phyloP scores from a whole-genome alignment of 1,139 yeast species.

The Lodderomyces elongisporus region DNA sequence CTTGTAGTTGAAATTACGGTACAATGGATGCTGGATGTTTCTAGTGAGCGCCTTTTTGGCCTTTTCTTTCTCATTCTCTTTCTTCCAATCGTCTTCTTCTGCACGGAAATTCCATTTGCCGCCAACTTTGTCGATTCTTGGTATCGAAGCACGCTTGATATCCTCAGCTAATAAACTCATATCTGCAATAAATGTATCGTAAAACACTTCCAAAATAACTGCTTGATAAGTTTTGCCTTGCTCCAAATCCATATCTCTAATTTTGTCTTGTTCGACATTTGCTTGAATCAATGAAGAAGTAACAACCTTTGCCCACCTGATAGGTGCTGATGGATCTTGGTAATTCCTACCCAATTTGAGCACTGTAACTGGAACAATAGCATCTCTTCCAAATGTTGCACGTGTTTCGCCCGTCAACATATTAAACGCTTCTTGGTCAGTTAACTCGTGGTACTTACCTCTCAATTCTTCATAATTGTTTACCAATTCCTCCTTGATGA shows the following conservation, averaged over 20 bases:
- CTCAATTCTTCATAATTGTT: conserved; percentile 85
- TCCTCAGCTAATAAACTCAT: conserved; percentile 68
- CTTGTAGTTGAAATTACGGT: conserved; percentile 71
- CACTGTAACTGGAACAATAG: conserved; percentile 74
- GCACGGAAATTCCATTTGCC: conserved; percentile 80
- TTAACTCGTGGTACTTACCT: conserved; percentile 62
- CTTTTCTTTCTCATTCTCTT: conserved; percentile 55
- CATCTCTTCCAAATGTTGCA: conserved; percentile 61
- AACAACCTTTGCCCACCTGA: conserved; percentile 49
- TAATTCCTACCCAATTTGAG: conserved; percentile 48
- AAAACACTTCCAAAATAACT: conserved; percentile 64
- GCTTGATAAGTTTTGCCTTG: conserved; percentile 86
- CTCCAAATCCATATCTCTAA: conserved; percentile 43
- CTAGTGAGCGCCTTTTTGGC: conserved; percentile 54
- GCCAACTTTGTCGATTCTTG: conserved; percentile 50
- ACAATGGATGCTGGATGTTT: conserved; percentile 87
- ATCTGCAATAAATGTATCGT: conserved; percentile 67
- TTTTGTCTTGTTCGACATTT: conserved; percentile 59
- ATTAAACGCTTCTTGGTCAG: conserved; percentile 71
- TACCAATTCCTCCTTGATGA: conserved; percentile 84
- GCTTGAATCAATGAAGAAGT: conserved; percentile 80
- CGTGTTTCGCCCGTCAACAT: conserved; percentile 85
- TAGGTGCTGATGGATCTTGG: conserved; percentile 31
- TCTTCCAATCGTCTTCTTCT: conserved; percentile 61
- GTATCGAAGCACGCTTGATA: conserved; percentile 52